Evolutionary conservation across 352 stramenopile genomes (phyloP), one percentile per base, ranked within the genome.

Genomic region (Globisporangium takayamanum): DNA sequence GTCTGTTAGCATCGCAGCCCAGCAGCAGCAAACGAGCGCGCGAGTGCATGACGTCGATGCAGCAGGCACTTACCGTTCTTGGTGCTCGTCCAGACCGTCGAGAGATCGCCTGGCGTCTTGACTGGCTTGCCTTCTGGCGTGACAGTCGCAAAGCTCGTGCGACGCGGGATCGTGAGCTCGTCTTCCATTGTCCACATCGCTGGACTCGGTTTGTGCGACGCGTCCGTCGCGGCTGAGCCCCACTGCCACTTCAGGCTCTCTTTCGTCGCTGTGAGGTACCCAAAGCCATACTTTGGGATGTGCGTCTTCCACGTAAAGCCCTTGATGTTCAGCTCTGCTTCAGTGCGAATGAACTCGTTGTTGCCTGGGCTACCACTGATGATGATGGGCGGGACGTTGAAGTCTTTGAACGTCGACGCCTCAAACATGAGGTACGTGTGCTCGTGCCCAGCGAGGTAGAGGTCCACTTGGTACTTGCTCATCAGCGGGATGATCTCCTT

Each of bases 241-340:
- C 77, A 89, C 28, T 78, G 68, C 79, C 79, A 89, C 50, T 82
- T 53, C 15, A 92, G 63, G 11, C 62, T 72, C 16, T 72, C 54
- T 15, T 72, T 59, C 8, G 79, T 88, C 53, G 76, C 82, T 1
- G 72, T 89, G 55, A 92, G 49, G 50, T 84, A 89, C 7, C 82
- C 82, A 57, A 76, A 92, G 11, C 82, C 82, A 60, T 92, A 92
- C 62, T 89, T 85, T 1, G 74, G 70, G 45, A 89, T 88, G 33
- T 87, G 57, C 11, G 70, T 87, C 57, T 77, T 78, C 69, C 75
- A 73, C 46, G 60, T 73, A 47, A 87, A 89, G 6, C 66, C 76
- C n/a, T 72, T 63, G 26, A 88, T 78, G 37, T 66, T 57, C n/a
- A 92, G 68, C 7, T 83, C 57, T 1, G 60, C 49, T 42, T 80